Conservation (phyloP, 2,329 filamentous ascomycete genomes). For the Ophiostoma piceae region DNA sequence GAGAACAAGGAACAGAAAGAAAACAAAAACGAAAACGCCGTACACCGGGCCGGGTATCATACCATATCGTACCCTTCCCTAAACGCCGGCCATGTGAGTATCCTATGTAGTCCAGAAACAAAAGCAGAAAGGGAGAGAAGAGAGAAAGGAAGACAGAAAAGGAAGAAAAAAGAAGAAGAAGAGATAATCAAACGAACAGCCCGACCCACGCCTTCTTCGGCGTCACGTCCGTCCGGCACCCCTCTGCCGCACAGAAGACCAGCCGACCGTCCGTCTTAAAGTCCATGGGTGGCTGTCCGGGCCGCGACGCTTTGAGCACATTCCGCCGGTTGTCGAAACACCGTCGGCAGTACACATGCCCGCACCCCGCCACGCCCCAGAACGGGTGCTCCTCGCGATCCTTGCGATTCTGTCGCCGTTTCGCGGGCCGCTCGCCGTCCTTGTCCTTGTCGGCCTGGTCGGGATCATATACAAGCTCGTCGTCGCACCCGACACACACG, state of each 20-base stretch:
- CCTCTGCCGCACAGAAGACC: constrained; percentile 52
- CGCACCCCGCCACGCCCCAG: constrained; percentile 85
- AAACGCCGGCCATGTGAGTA: constrained; percentile 12
- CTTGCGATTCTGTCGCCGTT: constrained; percentile 44
- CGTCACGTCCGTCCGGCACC: constrained; percentile 50
- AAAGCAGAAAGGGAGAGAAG: not conserved
- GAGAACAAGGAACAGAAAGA: not conserved
- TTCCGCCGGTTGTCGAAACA: constrained; percentile 56
- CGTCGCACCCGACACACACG: constrained; percentile 79
- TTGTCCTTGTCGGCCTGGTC: constrained; percentile 27
- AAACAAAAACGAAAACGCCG: not conserved
- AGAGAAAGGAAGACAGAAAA: not conserved
- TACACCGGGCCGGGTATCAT: constrained; percentile 13
- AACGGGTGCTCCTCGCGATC: constrained; percentile 70
- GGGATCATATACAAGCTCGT: constrained; percentile 73
- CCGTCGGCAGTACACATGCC: constrained; percentile 66
- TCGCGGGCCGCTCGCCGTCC: constrained; percentile 25
- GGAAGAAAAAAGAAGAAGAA: not conserved
- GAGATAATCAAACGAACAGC: constrained; percentile 44
- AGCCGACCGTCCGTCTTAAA: constrained; percentile 38
- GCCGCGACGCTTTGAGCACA: constrained; percentile 35
- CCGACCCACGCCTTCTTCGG: constrained; percentile 57
- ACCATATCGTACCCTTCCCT: constrained; percentile 3
- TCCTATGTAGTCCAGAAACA: not conserved
- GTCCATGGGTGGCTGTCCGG: constrained; percentile 28